Evolutionary conservation across 2,329 filamentous ascomycete species (phyloP).

Genomic region (Colletotrichum orbiculare): DNA sequence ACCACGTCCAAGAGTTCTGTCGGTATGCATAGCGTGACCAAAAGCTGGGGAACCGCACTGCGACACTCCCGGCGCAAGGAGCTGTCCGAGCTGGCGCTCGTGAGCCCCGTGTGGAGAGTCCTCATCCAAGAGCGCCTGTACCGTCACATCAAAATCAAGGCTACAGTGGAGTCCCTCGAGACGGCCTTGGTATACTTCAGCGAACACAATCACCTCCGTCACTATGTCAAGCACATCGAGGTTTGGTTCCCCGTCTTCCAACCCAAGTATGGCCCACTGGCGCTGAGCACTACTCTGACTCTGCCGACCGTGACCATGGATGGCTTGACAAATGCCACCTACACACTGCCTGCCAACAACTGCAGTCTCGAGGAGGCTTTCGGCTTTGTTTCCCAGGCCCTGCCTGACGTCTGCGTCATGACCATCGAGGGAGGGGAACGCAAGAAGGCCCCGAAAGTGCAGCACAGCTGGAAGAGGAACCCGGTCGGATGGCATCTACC

Average conservation of each 20-base stretch:
- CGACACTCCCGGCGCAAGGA: constrained; percentile 75
- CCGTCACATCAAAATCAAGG: constrained; percentile 80
- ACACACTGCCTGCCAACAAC: constrained; percentile 72
- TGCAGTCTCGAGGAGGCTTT: constrained; percentile 78
- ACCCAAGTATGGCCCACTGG: constrained; percentile 59
- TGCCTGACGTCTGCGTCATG: constrained; percentile 72
- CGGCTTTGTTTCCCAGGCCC: constrained; percentile 66
- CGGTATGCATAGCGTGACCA: constrained; percentile 63
- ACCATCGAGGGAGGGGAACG: constrained; percentile 82
- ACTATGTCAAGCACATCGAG: constrained; percentile 78
- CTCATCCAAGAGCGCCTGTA: constrained; percentile 79
- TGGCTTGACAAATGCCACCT: constrained; percentile 67
- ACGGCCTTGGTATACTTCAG: constrained; percentile 71
- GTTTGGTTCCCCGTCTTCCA: constrained; percentile 83
- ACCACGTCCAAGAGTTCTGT: constrained; percentile 67
- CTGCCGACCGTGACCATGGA: constrained; percentile 66
- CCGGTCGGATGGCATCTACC: constrained; percentile 52
- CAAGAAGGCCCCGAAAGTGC: constrained; percentile 77
- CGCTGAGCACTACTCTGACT: constrained; percentile 55
- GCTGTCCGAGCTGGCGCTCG: constrained; percentile 73
- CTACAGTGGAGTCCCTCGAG: constrained; percentile 70
- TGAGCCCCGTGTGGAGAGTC: constrained; percentile 71
- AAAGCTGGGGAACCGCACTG: constrained; percentile 72
- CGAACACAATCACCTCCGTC: constrained; percentile 66
- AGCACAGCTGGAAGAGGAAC: constrained; percentile 39